phyloP scores from a whole-genome alignment of 1,284 basidiomycete species.

The Malassezia nana region DNA sequence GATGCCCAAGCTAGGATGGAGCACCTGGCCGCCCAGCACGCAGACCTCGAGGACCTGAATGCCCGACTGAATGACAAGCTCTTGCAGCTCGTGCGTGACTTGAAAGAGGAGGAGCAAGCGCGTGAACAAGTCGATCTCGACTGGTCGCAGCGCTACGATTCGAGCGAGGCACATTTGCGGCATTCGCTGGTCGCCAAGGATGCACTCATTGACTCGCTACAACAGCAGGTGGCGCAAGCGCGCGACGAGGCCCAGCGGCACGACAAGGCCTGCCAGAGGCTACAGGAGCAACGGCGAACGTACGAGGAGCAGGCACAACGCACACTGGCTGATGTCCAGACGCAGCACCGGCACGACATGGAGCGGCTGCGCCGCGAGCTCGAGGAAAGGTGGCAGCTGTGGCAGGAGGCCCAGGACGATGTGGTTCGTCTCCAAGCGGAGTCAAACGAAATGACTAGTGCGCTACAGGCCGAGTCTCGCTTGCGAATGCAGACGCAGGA shows the following conservation, averaged over 20 bases:
- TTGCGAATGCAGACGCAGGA: conserved; percentile 33
- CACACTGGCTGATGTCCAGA: conserved; percentile 49
- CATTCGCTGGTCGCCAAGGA: conserved; percentile 37
- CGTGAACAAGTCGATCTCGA: conserved; percentile 48
- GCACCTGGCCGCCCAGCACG: not conserved
- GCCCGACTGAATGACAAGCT: conserved; percentile 40
- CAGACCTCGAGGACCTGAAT: conserved; percentile 27
- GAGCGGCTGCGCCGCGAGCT: conserved; percentile 67
- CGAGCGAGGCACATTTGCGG: conserved; percentile 28
- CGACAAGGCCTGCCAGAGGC: conserved; percentile 26
- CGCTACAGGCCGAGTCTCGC: conserved; percentile 39
- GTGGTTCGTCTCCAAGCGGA: conserved; percentile 54
- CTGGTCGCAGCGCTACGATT: conserved; percentile 49
- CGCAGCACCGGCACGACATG: conserved; percentile 10
- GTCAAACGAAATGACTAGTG: conserved; percentile 26
- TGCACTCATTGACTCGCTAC: conserved; percentile 26
- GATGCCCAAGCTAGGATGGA: conserved; percentile 8
- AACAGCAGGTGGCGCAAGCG: conserved; percentile 31
- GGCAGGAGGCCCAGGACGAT: conserved; percentile 60
- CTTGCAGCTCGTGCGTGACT: conserved; percentile 48
- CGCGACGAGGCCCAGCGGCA: conserved; percentile 27
- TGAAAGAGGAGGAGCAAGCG: conserved; percentile 49
- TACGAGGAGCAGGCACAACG: conserved; percentile 59
- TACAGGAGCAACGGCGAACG: conserved; percentile 63
- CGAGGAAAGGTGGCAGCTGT: conserved; percentile 65